phyloP scores from a whole-genome alignment of 1,284 basidiomycete genomes.

The Pascua sp. region DNA sequence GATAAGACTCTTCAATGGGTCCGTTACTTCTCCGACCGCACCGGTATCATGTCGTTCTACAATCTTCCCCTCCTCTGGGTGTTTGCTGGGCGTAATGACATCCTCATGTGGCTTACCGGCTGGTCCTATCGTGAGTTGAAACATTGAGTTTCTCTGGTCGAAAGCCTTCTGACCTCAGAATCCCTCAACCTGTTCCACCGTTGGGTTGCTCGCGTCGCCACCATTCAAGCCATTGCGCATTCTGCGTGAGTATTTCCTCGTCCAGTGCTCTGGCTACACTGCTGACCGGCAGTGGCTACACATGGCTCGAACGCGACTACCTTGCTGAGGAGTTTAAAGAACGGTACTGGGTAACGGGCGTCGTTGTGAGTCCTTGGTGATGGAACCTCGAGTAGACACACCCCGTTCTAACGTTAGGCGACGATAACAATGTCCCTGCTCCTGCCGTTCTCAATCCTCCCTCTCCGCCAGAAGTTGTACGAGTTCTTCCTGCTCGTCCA shows the following conservation, averaged over 20 bases:
- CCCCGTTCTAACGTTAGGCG: slow-evolving; percentile 9
- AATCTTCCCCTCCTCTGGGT: slow-evolving; percentile 26
- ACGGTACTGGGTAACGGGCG: slow-evolving; percentile 23
- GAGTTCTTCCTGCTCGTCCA: slow-evolving; percentile 31
- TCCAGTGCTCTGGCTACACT: no score
- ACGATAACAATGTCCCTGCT: slow-evolving; percentile 19
- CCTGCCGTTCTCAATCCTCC: slow-evolving; percentile 22
- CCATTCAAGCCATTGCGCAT: slow-evolving; percentile 26
- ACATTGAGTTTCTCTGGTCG: no score
- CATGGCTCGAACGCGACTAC: slow-evolving; percentile 7
- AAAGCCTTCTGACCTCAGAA: slow-evolving; percentile 1
- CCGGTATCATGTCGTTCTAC: slow-evolving; percentile 31
- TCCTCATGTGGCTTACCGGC: slow-evolving; percentile 33
- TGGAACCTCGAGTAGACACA: no score
- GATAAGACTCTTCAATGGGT: slow-evolving; percentile 11
- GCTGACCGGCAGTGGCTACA: slow-evolving; percentile 4
- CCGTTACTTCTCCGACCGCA: slow-evolving; percentile 26
- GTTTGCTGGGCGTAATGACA: slow-evolving; percentile 29
- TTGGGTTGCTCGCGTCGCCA: slow-evolving; percentile 24
- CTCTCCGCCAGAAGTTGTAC: slow-evolving; percentile 23
- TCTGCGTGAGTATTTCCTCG: slow-evolving; percentile 14
- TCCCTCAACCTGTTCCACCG: slow-evolving; percentile 30
- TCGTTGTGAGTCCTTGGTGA: slow-evolving; percentile 14
- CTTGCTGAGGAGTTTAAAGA: slow-evolving; percentile 5
- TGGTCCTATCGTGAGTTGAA: slow-evolving; percentile 27